Percentiles rank a stretch among this genome's conserved stretches.
Evolutionary conservation across 305 asterid species (phyloP).

Genomic region (Plantago coronopus): DNA sequence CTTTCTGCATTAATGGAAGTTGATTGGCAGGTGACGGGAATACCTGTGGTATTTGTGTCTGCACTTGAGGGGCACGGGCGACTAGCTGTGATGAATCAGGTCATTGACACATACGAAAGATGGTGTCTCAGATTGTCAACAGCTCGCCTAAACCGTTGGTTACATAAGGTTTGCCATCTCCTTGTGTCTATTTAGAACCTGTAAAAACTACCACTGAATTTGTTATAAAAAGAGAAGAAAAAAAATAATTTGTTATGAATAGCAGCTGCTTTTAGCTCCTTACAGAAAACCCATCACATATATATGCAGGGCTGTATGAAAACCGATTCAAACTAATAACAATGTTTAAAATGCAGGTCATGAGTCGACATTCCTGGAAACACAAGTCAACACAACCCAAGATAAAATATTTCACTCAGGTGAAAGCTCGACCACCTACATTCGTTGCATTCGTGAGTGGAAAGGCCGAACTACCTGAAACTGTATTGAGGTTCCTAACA

Average conservation of each 20-base stretch:
- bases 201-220: not conserved
- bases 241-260: not conserved
- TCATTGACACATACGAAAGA: constrained; percentile 68
- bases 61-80: constrained; percentile 87
- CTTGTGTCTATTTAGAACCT: not conserved
- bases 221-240: no score
- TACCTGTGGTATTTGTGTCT: constrained; percentile 88
- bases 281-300: not conserved
- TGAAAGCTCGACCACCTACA: constrained; percentile 93
- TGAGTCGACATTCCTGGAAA: constrained; percentile 98
- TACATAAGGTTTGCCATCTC: constrained; percentile 57
- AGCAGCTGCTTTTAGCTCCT: not conserved
- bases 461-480: constrained; percentile 56
- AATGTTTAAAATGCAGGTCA: constrained; percentile 44
- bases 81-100: constrained; percentile 64
- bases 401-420: constrained; percentile 91
- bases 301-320: no score
- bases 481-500: constrained; percentile 77
- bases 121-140: constrained; percentile 88
- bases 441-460: constrained; percentile 85
- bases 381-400: constrained; percentile 87
- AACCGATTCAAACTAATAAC: no score
- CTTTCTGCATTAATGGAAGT: constrained; percentile 21
- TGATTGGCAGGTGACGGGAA: constrained; percentile 63
- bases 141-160: constrained; percentile 89